Conservation (phyloP, 768 basidiomycete species). For the Sporobolomyces pararoseus region DNA sequence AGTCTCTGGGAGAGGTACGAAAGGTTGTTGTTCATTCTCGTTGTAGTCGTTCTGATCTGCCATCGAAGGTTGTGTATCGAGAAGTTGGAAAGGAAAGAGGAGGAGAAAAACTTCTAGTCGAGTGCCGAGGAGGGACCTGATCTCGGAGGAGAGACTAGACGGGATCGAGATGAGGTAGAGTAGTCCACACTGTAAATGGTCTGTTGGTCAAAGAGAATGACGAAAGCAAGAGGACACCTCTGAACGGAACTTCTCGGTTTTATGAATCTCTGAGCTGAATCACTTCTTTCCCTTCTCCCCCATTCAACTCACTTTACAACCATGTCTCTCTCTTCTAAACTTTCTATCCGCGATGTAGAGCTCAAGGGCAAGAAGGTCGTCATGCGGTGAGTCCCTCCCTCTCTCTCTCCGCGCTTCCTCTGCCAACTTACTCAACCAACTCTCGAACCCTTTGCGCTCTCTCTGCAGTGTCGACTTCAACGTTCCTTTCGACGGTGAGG, state of each 20-base stretch:
- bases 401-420: background rate
- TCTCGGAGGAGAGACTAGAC: too few species aligned
- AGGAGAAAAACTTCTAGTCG: background rate
- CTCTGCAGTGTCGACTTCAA: slow-evolving; percentile 74
- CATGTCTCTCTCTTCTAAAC: slow-evolving; percentile 93
- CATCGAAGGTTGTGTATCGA: background rate
- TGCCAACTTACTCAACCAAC: background rate
- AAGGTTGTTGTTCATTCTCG: background rate
- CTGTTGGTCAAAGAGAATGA: too few species aligned
- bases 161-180: too few species aligned
- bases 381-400: slow-evolving; percentile 56
- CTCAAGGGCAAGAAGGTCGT: slow-evolving; percentile 84
- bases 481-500: slow-evolving; percentile 78
- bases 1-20: slow-evolving; percentile 18
- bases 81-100: background rate
- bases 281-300: background rate
- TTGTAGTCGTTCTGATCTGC: background rate
- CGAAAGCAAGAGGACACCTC: too few species aligned
- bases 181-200: too few species aligned
- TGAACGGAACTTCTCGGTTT: too few species aligned
- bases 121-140: too few species aligned
- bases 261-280: too few species aligned
- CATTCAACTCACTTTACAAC: slow-evolving; percentile 10
- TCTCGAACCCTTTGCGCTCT: background rate
- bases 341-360: slow-evolving; percentile 84